These are phyloP conservation scores for Chytriomyces sp. DNA, from an alignment of 192 early-diverging fungal genomes.

Conservation along the genomic window DNA sequence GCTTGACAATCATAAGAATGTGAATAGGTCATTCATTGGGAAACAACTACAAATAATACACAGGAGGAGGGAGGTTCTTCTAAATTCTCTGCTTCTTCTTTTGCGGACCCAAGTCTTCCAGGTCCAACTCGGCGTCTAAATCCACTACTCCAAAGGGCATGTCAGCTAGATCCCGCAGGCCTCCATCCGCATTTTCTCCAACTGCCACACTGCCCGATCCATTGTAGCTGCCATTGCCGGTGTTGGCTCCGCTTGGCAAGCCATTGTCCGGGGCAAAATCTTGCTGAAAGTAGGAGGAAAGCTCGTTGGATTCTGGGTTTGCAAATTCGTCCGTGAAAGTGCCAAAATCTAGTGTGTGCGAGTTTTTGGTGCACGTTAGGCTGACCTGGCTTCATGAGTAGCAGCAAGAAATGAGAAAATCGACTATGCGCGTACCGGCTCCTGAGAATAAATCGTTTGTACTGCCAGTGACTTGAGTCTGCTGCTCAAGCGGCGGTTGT, in stretches of 20 bases:
- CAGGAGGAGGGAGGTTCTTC: too few relatives aligned
- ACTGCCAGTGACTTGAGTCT: neutral
- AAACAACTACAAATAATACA: too few relatives aligned
- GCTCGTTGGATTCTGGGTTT: neutral
- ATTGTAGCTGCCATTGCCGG: neutral
- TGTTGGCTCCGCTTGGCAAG: neutral
- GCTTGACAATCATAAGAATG: too few relatives aligned
- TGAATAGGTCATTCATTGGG: too few relatives aligned
- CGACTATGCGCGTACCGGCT: neutral
- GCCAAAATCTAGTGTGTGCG: neutral
- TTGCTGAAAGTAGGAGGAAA: neutral
- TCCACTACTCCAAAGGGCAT: neutral
- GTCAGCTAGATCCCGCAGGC: neutral
- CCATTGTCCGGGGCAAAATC: neutral
- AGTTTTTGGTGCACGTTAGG: neutral
- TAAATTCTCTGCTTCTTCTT: neutral
- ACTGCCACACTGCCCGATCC: too few relatives aligned
- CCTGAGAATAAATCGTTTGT: neutral
- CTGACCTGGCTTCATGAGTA: too few relatives aligned
- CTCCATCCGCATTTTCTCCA: too few relatives aligned
- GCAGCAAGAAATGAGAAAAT: too few relatives aligned
- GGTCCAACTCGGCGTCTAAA: neutral
- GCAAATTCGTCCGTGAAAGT: neutral
- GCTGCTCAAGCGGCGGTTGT: neutral
- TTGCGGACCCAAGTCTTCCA: neutral